These are phyloP conservation scores for Cordyceps sp. DNA, from an alignment of 2,329 filamentous ascomycete species.

Conservation along the genomic window DNA sequence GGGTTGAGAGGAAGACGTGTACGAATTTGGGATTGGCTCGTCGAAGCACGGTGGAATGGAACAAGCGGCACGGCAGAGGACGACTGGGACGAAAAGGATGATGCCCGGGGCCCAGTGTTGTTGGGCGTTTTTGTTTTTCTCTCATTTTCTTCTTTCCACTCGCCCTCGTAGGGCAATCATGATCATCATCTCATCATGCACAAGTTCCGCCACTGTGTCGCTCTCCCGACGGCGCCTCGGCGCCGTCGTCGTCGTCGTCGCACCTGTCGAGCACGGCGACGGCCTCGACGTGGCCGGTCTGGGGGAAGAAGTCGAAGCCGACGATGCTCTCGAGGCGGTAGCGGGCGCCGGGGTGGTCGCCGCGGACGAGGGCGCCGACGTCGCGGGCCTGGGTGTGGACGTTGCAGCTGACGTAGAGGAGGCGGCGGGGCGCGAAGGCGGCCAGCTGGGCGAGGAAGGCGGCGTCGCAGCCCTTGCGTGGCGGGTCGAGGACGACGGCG, in stretches of 20 bases:
- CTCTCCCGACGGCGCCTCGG: not conserved
- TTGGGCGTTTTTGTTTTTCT: no score
- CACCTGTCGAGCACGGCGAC: conserved; percentile 47
- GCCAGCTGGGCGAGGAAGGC: conserved; percentile 72
- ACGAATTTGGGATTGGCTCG: no score
- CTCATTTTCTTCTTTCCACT: no score
- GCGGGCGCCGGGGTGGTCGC: conserved; percentile 29
- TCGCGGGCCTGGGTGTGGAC: conserved; percentile 95
- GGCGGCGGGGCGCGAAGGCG: conserved; percentile 55
- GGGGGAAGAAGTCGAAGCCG: conserved; percentile 96
- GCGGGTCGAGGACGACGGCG: conserved; percentile 90
- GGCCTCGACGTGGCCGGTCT: conserved; percentile 57
- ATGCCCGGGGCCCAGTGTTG: no score
- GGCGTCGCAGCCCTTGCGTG: conserved; percentile 82
- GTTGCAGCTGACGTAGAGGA: conserved; percentile 94
- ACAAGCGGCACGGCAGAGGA: no score
- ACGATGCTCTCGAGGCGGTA: conserved; percentile 84
- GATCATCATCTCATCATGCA: no score
- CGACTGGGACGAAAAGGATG: no score
- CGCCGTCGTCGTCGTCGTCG: conserved; percentile 14
- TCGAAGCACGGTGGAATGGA: no score
- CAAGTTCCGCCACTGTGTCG: no score
- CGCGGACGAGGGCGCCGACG: conserved; percentile 71
- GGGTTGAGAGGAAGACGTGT: no score
- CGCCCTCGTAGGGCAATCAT: no score